Evolutionary conservation across 495 filamentous ascomycete genomes (phyloP), one percentile per base, ranked within the genome.

Genomic region (Ramalina intermedia): DNA sequence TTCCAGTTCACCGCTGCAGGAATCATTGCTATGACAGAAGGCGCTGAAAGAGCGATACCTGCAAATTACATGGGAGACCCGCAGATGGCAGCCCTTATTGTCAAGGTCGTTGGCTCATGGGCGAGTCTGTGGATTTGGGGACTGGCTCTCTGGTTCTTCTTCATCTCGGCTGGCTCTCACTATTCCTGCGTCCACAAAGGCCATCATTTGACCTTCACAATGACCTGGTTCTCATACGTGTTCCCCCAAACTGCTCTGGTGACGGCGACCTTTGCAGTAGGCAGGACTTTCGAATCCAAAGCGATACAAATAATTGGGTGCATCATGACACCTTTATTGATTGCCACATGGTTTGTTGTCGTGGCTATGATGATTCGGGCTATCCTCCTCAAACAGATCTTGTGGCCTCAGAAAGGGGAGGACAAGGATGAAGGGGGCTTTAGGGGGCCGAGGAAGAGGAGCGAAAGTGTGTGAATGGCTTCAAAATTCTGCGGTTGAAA

Each of bases 141-240:
- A 0, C 66, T 93, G 23, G 84, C 85, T 37, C 61, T 86, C 13
- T 94, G 86, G 80, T 94, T 90, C 68, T 93, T 94, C 62, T 67
- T 89, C 49, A 79, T 90, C 11, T 79, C 76, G 6, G 77, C 82
- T 45, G 82, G 82, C 11, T 85, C 85, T 12, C 76, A 90, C 50
- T 82, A 69, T 73, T 81, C 80, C n/a, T 80, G 81, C 35, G 69
- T 84, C n/a, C 44, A 47, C 23, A 65, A 66, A 5, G 63, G 61
- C 14, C 76, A 76, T 37, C 57, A 62, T n/a, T 79, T 87, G 67
- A 70, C 72, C 12, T 94, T 89, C 58, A 80, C 82, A 21, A 90
- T 94, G 85, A 85, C 79, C 3, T 94, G 85, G 84, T 91, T 79
- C 61, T 84, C 80, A 0, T 94, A 89, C 58, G 71, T 94, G 0